Conservation (phyloP, 1,284 basidiomycete genomes). For the Pyrrhoderma lamaoense region DNA sequence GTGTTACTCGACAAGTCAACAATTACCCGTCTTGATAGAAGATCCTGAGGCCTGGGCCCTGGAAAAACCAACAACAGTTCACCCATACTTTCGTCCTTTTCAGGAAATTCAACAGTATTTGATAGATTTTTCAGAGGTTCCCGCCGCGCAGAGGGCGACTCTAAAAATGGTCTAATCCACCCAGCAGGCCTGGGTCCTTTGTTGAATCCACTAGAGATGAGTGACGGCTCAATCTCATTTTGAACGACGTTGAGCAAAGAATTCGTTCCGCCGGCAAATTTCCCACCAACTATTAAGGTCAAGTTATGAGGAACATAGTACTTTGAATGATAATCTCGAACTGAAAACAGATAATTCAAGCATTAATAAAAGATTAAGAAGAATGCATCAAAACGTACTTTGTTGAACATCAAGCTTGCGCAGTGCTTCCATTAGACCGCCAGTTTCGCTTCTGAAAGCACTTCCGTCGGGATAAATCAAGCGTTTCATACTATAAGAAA, state of each 20-base stretch:
- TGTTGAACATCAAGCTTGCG: slow-evolving; percentile 83
- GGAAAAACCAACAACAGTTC: slow-evolving; percentile 79
- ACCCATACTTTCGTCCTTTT: slow-evolving; percentile 93
- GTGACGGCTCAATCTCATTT: slow-evolving; percentile 72
- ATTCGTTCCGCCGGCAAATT: slow-evolving; percentile 61
- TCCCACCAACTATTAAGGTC: slow-evolving; percentile 76
- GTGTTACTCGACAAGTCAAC: slow-evolving; percentile 5
- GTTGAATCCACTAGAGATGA: slow-evolving; percentile 69
- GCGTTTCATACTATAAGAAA: slow-evolving; percentile 57
- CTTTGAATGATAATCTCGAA: slow-evolving; percentile 82
- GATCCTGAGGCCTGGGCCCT: slow-evolving; percentile 71
- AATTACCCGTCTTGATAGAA: slow-evolving; percentile 65
- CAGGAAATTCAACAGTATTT: slow-evolving; percentile 89
- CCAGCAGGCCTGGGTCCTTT: slow-evolving; percentile 60
- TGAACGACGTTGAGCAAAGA: slow-evolving; percentile 75
- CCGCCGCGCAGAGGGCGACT: slow-evolving; percentile 71
- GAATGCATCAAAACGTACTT: slow-evolving; percentile 48
- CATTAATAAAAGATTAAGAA: slow-evolving; percentile 12
- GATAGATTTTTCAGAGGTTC: slow-evolving; percentile 48
- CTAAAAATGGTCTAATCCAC: slow-evolving; percentile 94
- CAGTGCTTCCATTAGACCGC: slow-evolving; percentile 90
- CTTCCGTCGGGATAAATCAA: slow-evolving; percentile 76
- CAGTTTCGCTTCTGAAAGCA: slow-evolving; percentile 94
- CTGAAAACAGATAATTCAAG: slow-evolving; percentile 33
- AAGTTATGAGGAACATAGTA: slow-evolving; percentile 97